Percentiles rank a stretch among this genome's conserved stretches.
Conservation (phyloP, 306 rosid species). For the Castanopsis chinensis region DNA sequence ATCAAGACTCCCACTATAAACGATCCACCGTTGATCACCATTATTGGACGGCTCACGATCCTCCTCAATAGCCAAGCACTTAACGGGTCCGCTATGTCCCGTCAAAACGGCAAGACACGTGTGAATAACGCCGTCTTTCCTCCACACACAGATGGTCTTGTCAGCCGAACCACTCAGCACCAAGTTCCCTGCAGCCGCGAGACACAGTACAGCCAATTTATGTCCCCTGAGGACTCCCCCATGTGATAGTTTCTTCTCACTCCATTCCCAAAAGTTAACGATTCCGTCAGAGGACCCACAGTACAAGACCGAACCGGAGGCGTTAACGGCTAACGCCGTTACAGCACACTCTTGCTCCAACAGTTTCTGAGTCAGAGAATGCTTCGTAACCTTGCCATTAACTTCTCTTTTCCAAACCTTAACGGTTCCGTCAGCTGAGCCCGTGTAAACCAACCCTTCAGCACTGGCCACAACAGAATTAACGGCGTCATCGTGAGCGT, state of each 20-base stretch:
- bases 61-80: conserved; percentile 73
- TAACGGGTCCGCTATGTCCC: conserved; percentile 86
- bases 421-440: conserved; percentile 91
- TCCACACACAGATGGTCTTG: conserved; percentile 83
- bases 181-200: conserved; percentile 52
- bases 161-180: conserved; percentile 86
- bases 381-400: conserved; percentile 46
- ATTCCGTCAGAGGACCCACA: conserved; percentile 85
- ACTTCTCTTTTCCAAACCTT: conserved; percentile 64
- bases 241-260: conserved; percentile 44
- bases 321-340: conserved; percentile 59
- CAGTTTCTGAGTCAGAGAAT: conserved; percentile 45
- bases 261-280: conserved; percentile 71
- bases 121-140: conserved; percentile 60
- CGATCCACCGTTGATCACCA: conserved; percentile 48
- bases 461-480: conserved; percentile 61
- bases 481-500: conserved; percentile 77
- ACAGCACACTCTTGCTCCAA: conserved; percentile 84
- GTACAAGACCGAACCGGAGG: conserved; percentile 48
- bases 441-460: conserved; percentile 50
- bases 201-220: conserved; percentile 73
- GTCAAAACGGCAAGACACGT: conserved; percentile 69
- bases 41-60: conserved; percentile 27
- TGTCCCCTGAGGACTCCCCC: conserved; percentile 85
- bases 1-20: conserved; percentile 93